Base-by-base conservation (phyloP, 331 rosid species). In the Dryas integrifolia region DNA sequence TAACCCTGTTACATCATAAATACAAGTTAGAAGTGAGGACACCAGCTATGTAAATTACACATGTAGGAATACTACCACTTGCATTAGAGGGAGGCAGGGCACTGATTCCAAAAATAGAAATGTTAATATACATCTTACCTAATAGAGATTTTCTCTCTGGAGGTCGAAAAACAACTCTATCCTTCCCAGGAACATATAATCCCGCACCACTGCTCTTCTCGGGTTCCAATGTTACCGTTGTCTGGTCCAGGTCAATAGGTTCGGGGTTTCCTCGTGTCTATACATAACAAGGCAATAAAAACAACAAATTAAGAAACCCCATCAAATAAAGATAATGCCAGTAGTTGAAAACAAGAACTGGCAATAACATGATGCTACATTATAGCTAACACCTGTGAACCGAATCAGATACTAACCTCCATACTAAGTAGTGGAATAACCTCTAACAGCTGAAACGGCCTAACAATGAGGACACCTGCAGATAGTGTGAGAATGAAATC, bases 171-270 rank as follows among this genome's bases (percentile, higher is more conserved):
- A 75, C 89, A 14, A 87, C 80, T 41, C 90, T 75, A 46, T 90
- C 97, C 80, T 87, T 92, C 73, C 96, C 97, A 0, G 97, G 96
- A 75, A 90, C 77, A 81, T 63, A 86, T 65, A 90, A 86, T 49
- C 96, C 96, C 35, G 87, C 90, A 3, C 73, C 75, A 16, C 70
- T 66, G 8, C 72, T 56, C 55, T 79, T 85, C 53, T 92, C 98
- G 2, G 93, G 87, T 78, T 92, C 96, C 83, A 92, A 59, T 1
- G 86, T 84, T 24, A 5, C 78, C 0, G 83, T 92, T 21, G 79
- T 84, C 76, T 83, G 86, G 67, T 87, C 82, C 51, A 90, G 44
- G 50, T 92, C 96, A 46, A 92, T 13, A 18, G 74, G 67, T 59
- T 72, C 86, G 47, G 75, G 41, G 52, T 64, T 70, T 74, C 80